Conservation (phyloP, 2,329 filamentous ascomycete genomes). For the Ophiocordyceps camponoti-leonardi region DNA sequence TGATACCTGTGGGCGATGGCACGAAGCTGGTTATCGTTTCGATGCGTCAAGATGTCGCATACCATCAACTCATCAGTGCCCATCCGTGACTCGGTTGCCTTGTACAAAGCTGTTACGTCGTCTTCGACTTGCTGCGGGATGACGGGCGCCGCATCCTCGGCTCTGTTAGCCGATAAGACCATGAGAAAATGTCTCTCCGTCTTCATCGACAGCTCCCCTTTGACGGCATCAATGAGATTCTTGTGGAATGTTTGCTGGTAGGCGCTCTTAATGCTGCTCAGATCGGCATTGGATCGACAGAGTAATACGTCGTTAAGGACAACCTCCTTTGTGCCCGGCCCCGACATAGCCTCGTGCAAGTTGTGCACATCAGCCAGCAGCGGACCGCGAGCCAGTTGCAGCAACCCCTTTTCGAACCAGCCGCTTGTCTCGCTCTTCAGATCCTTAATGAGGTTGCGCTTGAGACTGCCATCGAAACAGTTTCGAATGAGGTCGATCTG, state of each 20-base stretch:
- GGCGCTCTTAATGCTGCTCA: constrained; percentile 66
- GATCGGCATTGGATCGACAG: constrained; percentile 68
- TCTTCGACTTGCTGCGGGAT: constrained; percentile 56
- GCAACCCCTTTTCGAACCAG: constrained; percentile 57
- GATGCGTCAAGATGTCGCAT: constrained; percentile 58
- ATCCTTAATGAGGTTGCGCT: constrained; percentile 55
- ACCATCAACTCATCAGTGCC: constrained; percentile 62
- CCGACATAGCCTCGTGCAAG: constrained; percentile 55
- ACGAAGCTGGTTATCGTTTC: constrained; percentile 69
- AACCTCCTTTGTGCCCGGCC: constrained; percentile 70
- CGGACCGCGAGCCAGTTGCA: constrained; percentile 64
- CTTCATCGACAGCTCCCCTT: constrained; percentile 67
- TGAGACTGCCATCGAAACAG: constrained; percentile 47
- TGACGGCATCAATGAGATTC: constrained; percentile 54
- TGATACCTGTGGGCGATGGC: constrained; percentile 65
- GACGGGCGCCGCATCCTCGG: constrained; percentile 62
- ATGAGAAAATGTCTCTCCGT: constrained; percentile 76
- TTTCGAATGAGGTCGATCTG: constrained; percentile 53
- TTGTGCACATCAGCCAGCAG: constrained; percentile 58
- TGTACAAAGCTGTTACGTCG: constrained; percentile 62
- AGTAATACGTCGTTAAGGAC: constrained; percentile 78
- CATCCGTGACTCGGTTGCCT: constrained; percentile 54
- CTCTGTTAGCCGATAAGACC: constrained; percentile 55
- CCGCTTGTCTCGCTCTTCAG: constrained; percentile 61
- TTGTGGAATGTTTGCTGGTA: constrained; percentile 53